Base-by-base conservation (phyloP, 2,329 filamentous ascomycete genomes). In the Lasiodiplodia sp. region DNA sequence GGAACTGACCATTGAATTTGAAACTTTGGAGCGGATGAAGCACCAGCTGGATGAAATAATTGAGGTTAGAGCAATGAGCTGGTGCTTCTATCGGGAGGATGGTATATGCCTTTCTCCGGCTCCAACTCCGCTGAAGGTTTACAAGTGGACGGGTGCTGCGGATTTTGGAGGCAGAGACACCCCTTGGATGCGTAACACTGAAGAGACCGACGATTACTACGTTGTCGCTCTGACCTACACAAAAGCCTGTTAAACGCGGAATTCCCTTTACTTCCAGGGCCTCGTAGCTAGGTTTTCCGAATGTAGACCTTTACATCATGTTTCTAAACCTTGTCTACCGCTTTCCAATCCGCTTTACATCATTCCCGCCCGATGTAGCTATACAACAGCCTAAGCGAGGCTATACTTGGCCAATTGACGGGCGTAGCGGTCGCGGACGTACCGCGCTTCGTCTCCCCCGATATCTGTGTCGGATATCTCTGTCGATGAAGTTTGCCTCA, bases 1-100 rank as follows among this genome's bases (percentile, higher is more conserved):
- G n/a, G 65, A 67, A 23, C 28, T 74, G 25, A 64, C 69, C 3
- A 64, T 74, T 31, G 71, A 74, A 52, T 69, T 74, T 12, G 72
- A 74, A 63, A 71, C 66, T 2, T 63, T 69, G 2, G 69, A 71
- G 51, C 31, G 21, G 10, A 74, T 72, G 58, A 56, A 62, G n/a
- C 53, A 66, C 18, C 56, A 72, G 70, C 62, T 74, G 18, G 70
- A 73, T 4, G 55, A 25, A 1, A 69, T 73, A 4, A 38, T 73
- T 5, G 28, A 49, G 5, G 62, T 66, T 12, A 62, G 47, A 25
- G 62, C 72, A 18, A 60, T 66, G 3, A 51, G 56, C 4, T 21
- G 47, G 5, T 51, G 60, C 28, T 64, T 52, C 10, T 18, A 23
- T 16, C 44, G n/a, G 3, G 44, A 51, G 11, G 60, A 64, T 38